A percentile compares a stretch with the other conserved stretches of the same genome.
phyloP scores from a whole-genome alignment of 2,329 filamentous ascomycete species.

The Aspergillus amoenus region DNA sequence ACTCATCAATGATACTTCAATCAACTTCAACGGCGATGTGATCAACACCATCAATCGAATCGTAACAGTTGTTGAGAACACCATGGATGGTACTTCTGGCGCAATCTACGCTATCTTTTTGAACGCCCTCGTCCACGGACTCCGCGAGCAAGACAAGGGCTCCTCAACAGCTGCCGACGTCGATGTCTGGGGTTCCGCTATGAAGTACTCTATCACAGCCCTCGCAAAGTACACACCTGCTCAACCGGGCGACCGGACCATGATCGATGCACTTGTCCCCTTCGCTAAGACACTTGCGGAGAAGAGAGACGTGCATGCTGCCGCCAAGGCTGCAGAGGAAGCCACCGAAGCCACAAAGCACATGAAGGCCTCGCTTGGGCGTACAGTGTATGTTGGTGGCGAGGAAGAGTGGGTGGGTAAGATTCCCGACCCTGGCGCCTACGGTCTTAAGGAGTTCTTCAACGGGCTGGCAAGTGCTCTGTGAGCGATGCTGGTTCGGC shows the following conservation, averaged over 20 bases:
- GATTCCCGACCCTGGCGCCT: slow-evolving; percentile 71
- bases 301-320: slow-evolving; percentile 67
- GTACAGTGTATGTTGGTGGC: slow-evolving; percentile 79
- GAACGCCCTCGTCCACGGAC: slow-evolving; percentile 74
- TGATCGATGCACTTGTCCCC: slow-evolving; percentile 85
- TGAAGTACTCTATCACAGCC: slow-evolving; percentile 68
- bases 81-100: slow-evolving; percentile 75
- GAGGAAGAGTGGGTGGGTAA: slow-evolving; percentile 63
- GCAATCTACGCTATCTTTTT: slow-evolving; percentile 85
- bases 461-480: slow-evolving; percentile 65
- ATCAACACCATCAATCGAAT: slow-evolving; percentile 61
- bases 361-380: slow-evolving; percentile 85
- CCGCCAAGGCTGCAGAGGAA: slow-evolving; percentile 70
- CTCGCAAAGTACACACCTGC: slow-evolving; percentile 86
- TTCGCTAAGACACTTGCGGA: slow-evolving; percentile 72
- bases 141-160: slow-evolving; percentile 53
- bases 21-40: slow-evolving; percentile 55
- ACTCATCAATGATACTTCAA: slow-evolving; percentile 39
- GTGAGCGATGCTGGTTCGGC: slow-evolving; percentile 19
- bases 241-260: slow-evolving; percentile 80
- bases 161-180: slow-evolving; percentile 48
- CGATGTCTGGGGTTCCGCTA: slow-evolving; percentile 63
- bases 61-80: slow-evolving; percentile 63
- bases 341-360: slow-evolving; percentile 84
- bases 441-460: slow-evolving; percentile 84